Base-by-base conservation (phyloP, 208 protist genomes). In the Acanthamoeba healyi region DNA sequence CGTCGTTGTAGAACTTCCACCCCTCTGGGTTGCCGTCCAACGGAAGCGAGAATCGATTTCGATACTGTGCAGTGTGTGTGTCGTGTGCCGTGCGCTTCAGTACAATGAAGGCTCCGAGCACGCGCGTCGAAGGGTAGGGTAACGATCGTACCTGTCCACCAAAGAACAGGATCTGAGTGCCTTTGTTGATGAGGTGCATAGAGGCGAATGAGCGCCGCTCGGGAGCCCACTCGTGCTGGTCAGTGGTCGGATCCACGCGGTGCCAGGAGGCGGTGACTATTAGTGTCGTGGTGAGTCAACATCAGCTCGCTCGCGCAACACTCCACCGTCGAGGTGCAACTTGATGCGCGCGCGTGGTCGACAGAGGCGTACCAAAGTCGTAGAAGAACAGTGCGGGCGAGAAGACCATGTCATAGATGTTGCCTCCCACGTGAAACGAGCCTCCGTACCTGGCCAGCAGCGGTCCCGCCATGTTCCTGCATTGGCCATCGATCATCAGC, bases 1-100 rank as follows among this genome's bases (percentile, higher is more conserved):
- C 36, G 70, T 79, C 70, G 70, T 79, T 79, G 70, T 49, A 79
- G 70, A 79, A 79, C 70, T 79, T 79, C 70, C 70, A 79, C 22
- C 70, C 70, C 36, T 79, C 70, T 46, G 70, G 70, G 36, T 79
- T 32, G 34, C 70, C 70, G 14, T 79, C 70, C 70, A 79, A 44
- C 17, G 70, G 70, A 38, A 79, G 70, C 38, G 36, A 24, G 70
- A 44, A 79, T 19, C 70, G 34, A 36, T 79, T 79, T 17, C 70
- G 70, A 34, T 44, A 79, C 70, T 79, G 70, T 9, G 19, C 1
- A 17, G 6, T 15, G 7, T 5, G 7, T 5, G 17, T 12, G 17
- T 0, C 51, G 10, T 22, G 51, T n/a, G n/a, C n/a, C 51, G 19
- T 58, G 51, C 19, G 51, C 51, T 4, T 26, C 10, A 67, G 58